Evolutionary conservation across 108 stramenopile genomes (phyloP).

Genomic region (Fistulifera pelliculosa): DNA sequence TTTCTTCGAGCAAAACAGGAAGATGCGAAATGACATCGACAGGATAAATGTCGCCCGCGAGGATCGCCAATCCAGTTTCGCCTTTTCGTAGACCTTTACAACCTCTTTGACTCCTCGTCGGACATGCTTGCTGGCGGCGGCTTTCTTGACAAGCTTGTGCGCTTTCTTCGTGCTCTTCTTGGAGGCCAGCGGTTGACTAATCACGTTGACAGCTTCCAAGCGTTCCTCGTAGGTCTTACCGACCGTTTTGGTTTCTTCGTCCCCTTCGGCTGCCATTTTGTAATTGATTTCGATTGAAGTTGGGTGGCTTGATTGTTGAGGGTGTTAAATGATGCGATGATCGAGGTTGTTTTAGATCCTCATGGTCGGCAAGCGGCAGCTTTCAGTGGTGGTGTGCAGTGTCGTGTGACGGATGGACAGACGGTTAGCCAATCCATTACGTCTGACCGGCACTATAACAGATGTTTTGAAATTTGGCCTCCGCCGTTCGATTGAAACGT

Average conservation of each 20-base stretch:
- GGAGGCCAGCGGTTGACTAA: conserved; percentile 88
- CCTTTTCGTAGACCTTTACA: conserved; percentile 96
- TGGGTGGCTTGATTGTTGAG: too few relatives aligned
- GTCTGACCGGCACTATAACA: too few relatives aligned
- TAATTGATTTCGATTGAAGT: too few relatives aligned
- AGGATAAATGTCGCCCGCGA: conserved; percentile 98
- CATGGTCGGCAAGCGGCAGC: too few relatives aligned
- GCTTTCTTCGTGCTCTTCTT: conserved; percentile 95
- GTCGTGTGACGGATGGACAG: too few relatives aligned
- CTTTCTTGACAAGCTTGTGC: conserved; percentile 97
- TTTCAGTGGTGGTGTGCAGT: too few relatives aligned
- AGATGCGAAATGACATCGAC: conserved; percentile 95
- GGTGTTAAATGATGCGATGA: too few relatives aligned
- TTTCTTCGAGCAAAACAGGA: conserved; percentile 91
- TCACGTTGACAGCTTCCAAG: conserved; percentile 78
- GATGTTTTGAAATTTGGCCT: too few relatives aligned
- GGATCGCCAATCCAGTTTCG: conserved; percentile 85
- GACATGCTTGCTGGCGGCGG: conserved; percentile 67
- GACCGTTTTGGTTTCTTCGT: background rate
- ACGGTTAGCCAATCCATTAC: too few relatives aligned
- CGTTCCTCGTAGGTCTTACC: conserved; percentile 83
- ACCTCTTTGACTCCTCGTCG: conserved; percentile 98
- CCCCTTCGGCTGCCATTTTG: background rate
- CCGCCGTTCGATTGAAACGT: too few relatives aligned
- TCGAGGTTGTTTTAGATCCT: too few relatives aligned